A percentile compares a stretch with the other conserved stretches of the same genome.
These are phyloP conservation scores for Pochonia chlamydosporia DNA, from an alignment of 2,329 filamentous ascomycete species.

Conservation along the genomic window DNA sequence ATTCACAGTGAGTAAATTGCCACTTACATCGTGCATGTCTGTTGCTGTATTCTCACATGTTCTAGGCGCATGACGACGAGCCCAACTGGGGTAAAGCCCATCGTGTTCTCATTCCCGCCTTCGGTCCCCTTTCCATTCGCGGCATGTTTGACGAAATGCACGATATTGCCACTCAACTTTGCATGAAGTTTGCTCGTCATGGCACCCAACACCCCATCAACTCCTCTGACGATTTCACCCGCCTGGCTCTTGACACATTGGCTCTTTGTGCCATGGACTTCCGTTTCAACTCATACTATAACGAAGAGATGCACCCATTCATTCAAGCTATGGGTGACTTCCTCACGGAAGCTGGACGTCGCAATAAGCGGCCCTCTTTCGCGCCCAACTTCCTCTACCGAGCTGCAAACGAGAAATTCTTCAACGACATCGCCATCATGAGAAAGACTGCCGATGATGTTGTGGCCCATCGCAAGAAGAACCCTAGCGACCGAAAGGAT, in stretches of 20 bases:
- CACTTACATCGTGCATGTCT: neutral
- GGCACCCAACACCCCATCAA: constrained; percentile 52
- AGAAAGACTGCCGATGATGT: constrained; percentile 53
- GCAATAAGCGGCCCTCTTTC: constrained; percentile 41
- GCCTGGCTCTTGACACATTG: constrained; percentile 67
- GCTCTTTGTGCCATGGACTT: constrained; percentile 66
- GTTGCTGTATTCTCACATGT: constrained; percentile 17
- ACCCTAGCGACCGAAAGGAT: constrained; percentile 56
- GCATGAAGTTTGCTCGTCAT: constrained; percentile 62
- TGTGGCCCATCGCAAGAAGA: constrained; percentile 49
- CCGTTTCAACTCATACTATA: constrained; percentile 72
- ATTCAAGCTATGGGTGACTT: constrained; percentile 62
- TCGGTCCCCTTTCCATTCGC: constrained; percentile 62
- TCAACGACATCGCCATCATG: constrained; percentile 48
- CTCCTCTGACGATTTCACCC: constrained; percentile 62
- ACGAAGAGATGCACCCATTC: constrained; percentile 64
- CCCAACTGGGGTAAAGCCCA: constrained; percentile 64
- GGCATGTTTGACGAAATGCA: constrained; percentile 66
- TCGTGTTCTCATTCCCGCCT: constrained; percentile 59
- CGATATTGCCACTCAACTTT: constrained; percentile 60
- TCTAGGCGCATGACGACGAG: constrained; percentile 37
- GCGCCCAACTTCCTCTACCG: constrained; percentile 43
- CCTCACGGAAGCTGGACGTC: constrained; percentile 48
- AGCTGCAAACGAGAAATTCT: constrained; percentile 43
- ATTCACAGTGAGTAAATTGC: constrained; percentile 51